Conservation (phyloP, 2,329 filamentous ascomycete species). For the Metarhizium humberi region DNA sequence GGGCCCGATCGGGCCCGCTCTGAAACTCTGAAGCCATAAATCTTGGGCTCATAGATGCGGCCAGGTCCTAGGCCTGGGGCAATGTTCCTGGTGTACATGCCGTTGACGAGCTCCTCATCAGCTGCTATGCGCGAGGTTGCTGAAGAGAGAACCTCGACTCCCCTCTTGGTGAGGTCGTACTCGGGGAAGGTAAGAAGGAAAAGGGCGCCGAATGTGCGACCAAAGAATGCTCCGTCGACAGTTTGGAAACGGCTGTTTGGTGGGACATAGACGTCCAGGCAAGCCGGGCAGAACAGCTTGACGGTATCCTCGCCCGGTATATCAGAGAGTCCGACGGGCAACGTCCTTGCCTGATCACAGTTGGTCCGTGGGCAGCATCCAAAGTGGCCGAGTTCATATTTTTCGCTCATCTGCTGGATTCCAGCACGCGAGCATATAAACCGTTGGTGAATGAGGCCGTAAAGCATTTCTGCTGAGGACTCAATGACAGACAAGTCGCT, state of each 20-base stretch:
- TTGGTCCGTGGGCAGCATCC: constrained; percentile 90
- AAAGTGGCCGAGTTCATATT: constrained; percentile 95
- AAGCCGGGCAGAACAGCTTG: constrained; percentile 95
- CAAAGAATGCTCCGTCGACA: constrained; percentile 96
- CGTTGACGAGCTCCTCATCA: constrained; percentile 61
- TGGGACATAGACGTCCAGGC: constrained; percentile 92
- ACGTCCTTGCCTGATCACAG: constrained; percentile 81
- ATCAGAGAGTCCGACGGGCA: constrained; percentile 89
- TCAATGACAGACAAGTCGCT: constrained; percentile 94
- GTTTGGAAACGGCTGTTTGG: constrained; percentile 96
- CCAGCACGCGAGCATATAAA: constrained; percentile 95
- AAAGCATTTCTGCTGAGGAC: constrained; percentile 94
- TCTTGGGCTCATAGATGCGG: constrained; percentile 87
- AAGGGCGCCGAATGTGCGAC: constrained; percentile 89
- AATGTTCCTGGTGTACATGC: constrained; percentile 77
- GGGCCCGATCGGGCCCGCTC: constrained; percentile 85
- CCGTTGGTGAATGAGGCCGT: constrained; percentile 94
- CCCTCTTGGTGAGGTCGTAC: constrained; percentile 73
- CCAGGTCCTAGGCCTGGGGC: constrained; percentile 74
- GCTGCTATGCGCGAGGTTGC: constrained; percentile 23
- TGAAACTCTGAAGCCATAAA: constrained; percentile 93
- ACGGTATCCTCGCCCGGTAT: constrained; percentile 95
- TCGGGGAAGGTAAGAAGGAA: constrained; percentile 99
- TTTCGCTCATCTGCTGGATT: constrained; percentile 98
- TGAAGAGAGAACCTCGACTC: constrained; percentile 45